Evolutionary conservation across 768 basidiomycete genomes (phyloP), one percentile per base, ranked within the genome.

Genomic region (Panus rudis): DNA sequence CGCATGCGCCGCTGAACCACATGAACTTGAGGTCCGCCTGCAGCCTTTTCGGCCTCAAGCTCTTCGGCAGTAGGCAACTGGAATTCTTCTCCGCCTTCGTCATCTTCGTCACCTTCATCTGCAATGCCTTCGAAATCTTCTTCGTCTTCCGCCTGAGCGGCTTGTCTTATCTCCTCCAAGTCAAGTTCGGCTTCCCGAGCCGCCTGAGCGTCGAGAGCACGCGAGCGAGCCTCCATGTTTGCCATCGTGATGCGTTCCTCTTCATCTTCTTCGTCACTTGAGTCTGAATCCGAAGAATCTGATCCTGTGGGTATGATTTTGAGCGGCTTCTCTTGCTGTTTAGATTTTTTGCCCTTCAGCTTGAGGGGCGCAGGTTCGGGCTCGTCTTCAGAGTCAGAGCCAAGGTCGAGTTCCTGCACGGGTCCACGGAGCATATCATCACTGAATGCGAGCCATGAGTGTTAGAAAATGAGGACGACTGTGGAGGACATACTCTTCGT

Each of bases 151-250:
- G 60, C 70, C 14, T 66, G 79, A 1, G 73, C 81, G 1, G 73
- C 81, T 39, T 70, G 64, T 49, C 77, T 78, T 39, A 79, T 59
- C 53, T 90, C 87, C 53, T 79, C 75, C 0, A 70, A 60, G 53
- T 85, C 84, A 21, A 86, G 65, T 56, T 77, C 76, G 2, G 81
- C 86, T 44, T 90, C 85, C 10, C 66, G 77, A 20, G 71, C 72
- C 5, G 78, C 79, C 50, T 72, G 66, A 17, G 71, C 79, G 52
- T 92, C 89, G 39, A 91, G 63, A 40, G 84, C 85, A 42, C 78
- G 78, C 34, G 89, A 91, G 21, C 79, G 80, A 27, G 79, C 76
- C 50, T 85, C 89, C 74, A 92, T 88, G 55, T 90, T 92, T 20
- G 74, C 75, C 64, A 79, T 79, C 6, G 88, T 92, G 25, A 81